These are phyloP conservation scores for Oxalis stricta DNA, from an alignment of 441 rosid species.

Conservation along the genomic window DNA sequence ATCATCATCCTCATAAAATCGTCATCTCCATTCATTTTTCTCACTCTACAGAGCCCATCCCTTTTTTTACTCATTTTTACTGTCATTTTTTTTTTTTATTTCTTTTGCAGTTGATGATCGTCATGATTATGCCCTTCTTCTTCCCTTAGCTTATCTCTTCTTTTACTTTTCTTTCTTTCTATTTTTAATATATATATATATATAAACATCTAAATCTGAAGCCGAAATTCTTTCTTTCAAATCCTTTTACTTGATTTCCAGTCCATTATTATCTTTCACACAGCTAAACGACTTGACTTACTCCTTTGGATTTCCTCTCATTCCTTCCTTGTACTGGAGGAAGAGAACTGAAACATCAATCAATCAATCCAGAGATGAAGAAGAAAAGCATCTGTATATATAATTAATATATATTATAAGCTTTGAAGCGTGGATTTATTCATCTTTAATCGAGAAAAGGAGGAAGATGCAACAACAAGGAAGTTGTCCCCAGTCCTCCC, in stretches of 20 bases:
- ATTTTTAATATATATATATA: neutral
- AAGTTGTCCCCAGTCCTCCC: slow-evolving; percentile 14
- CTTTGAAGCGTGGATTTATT: slow-evolving; percentile 9
- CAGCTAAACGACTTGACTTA: neutral
- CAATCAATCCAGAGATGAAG: too few relatives aligned
- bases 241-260: neutral
- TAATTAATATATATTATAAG: too few relatives aligned
- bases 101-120: slow-evolving; percentile 13
- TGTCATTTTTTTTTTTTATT: slow-evolving; percentile 11
- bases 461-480: slow-evolving; percentile 51
- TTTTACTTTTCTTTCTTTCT: neutral
- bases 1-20: slow-evolving; percentile 60
- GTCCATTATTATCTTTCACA: neutral
- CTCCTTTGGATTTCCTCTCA: neutral
- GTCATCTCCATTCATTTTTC: slow-evolving; percentile 38
- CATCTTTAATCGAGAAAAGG: neutral
- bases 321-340: too few relatives aligned
- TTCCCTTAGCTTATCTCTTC: slow-evolving; percentile 12
- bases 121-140: slow-evolving; percentile 24
- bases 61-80: slow-evolving; percentile 1
- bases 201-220: slow-evolving; percentile 14
- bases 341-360: too few relatives aligned
- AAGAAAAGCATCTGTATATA: too few relatives aligned
- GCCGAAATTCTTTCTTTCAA: slow-evolving; percentile 13
- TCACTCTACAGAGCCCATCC: neutral